phyloP scores from a whole-genome alignment of 495 filamentous ascomycete species.

The Choiromyces venosus region DNA sequence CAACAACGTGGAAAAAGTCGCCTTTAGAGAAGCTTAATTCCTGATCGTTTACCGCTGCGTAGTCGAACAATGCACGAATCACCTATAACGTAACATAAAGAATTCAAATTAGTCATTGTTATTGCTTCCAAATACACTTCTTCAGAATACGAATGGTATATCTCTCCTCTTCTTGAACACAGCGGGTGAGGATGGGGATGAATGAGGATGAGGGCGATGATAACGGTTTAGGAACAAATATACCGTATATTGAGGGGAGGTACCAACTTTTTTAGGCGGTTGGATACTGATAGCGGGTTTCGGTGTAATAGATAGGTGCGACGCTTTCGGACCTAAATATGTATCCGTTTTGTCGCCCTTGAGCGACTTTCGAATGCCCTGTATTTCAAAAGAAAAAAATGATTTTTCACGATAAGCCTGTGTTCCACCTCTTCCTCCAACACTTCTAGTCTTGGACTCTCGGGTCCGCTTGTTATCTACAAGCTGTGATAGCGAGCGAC shows the following conservation, averaged over 20 bases:
- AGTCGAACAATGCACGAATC: slow-evolving; percentile 93
- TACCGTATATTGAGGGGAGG: neutral
- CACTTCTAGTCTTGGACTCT: slow-evolving; percentile 23
- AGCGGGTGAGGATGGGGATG: neutral
- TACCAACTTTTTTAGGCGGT: slow-evolving; percentile 86
- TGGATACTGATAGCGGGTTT: slow-evolving; percentile 94
- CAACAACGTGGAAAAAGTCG: slow-evolving; percentile 98
- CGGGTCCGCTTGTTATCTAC: slow-evolving; percentile 36
- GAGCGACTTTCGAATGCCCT: slow-evolving; percentile 80
- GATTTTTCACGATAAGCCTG: slow-evolving; percentile 40
- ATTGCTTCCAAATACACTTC: slow-evolving; percentile 26
- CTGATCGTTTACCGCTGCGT: slow-evolving; percentile 66
- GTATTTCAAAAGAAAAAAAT: slow-evolving; percentile 37
- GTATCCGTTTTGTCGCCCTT: slow-evolving; percentile 73
- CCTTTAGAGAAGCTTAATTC: slow-evolving; percentile 88
- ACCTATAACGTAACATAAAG: slow-evolving; percentile 57
- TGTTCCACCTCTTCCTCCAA: slow-evolving; percentile 33
- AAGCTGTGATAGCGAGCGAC: slow-evolving; percentile 39
- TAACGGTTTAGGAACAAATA: neutral
- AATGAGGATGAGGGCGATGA: slow-evolving; percentile 1
- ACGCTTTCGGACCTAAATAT: slow-evolving; percentile 51
- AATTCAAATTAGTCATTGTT: slow-evolving; percentile 4
- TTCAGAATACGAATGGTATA: slow-evolving; percentile 5
- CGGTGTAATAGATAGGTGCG: slow-evolving; percentile 80
- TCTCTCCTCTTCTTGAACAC: slow-evolving; percentile 2